Evolutionary conservation across 768 basidiomycete genomes (phyloP), one percentile per base, ranked within the genome.

Genomic region (Hemileccinum impolitum): DNA sequence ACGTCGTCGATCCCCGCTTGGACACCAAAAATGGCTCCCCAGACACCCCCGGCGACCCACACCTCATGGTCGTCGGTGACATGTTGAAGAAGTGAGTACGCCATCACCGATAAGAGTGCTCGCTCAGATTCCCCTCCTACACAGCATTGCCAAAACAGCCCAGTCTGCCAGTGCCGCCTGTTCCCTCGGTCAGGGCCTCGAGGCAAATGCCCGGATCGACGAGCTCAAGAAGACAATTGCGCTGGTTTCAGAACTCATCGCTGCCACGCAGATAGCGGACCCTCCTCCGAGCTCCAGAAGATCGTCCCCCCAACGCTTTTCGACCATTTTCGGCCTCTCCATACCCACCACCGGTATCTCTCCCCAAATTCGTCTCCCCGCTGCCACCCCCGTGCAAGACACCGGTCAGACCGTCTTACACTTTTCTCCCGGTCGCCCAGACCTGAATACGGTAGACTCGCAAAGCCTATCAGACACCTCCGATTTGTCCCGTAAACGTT

Each of bases 101-200:
- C 8, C 15, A 6, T 5, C 28, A 6, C 19, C 17, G 45, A 23
- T 23, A 23, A 47, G 45, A 11, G 10, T 40, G 39, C 21, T 19
- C 50, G 32, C 61, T 61, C 37, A 54, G 52, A 50, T 60, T 51
- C 54, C 48, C 53, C 52, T 59, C 45, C 50, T 53, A 47, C 54
- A 36, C 58, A 85, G 84, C 63, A 82, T 85, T 55, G 80, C 77
- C 36, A 74, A 78, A 47, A 82, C 81, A 14, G 82, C 82, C 34
- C 72, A 75, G 45, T 78, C 79, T 38, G 82, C 80, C 37, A 78
- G 74, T 36, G 72, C 72, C 34, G 75, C 76, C 30, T 82, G 78
- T 53, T 69, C 69, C 25, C 52, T 64, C 14, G 75, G 67, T n/a
- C 75, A 78, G 53, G 73, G 72, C 43, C 52, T 70, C 8, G 75